Conservation (phyloP, 192 early-diverging fungal species). For the Gryganskiella cystojenkinii region DNA sequence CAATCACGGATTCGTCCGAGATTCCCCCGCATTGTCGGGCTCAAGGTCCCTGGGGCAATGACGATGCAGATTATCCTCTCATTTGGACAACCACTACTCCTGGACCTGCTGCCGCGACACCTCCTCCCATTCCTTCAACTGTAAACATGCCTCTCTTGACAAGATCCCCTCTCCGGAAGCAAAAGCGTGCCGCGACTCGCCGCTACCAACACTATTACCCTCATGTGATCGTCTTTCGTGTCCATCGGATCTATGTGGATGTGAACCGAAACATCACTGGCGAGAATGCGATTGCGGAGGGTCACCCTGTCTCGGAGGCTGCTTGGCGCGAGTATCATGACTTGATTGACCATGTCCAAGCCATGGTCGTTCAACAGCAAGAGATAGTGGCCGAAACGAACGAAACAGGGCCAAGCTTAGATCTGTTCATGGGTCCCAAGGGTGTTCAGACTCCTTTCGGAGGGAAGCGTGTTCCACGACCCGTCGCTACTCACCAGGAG, state of each 20-base stretch:
- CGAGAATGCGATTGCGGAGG: constrained; percentile 42
- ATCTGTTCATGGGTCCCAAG: background rate
- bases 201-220: constrained; percentile 16
- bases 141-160: background rate
- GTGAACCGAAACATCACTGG: constrained; percentile 38
- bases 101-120: background rate
- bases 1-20: background rate
- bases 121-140: background rate
- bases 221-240: constrained; percentile 39
- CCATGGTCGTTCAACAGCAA: constrained; percentile 6
- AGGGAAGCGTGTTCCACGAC: background rate
- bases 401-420: background rate
- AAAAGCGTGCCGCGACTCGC: background rate
- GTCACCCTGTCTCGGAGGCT: constrained; percentile 14
- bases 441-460: constrained; percentile 23
- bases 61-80: constrained; percentile 16
- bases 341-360: constrained; percentile 42
- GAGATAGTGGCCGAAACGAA: background rate
- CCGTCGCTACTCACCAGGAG: too few species aligned
- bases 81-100: background rate
- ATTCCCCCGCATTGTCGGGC: constrained; percentile 15
- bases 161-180: background rate
- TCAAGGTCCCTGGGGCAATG: constrained; percentile 38
- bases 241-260: constrained; percentile 26
- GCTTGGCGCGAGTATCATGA: constrained; percentile 47